phyloP scores from a whole-genome alignment of 1,284 basidiomycete species.

The Termitomyces sp. region DNA sequence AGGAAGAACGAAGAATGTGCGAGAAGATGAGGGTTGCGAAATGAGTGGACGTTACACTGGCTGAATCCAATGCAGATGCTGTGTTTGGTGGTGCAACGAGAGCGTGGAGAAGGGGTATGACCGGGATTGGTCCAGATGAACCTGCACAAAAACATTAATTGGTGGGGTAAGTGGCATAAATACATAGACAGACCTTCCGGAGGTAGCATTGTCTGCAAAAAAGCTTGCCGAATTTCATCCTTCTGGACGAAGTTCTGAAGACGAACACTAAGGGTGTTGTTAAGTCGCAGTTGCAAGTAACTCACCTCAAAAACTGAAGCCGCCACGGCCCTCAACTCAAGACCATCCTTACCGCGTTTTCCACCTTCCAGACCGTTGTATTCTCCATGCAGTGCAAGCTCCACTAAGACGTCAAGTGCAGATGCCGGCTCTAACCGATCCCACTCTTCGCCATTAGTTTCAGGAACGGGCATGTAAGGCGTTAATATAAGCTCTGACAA shows the following conservation, averaged over 20 bases:
- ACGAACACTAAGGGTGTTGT: not conserved
- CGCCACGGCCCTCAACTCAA: constrained; percentile 64
- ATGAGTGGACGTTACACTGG: constrained; percentile 56
- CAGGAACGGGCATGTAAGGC: constrained; percentile 78
- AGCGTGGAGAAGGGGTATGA: constrained; percentile 64
- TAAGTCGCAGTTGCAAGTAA: not conserved
- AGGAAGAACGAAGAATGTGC: constrained; percentile 60
- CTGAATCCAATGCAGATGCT: constrained; percentile 43
- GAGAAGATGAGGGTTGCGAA: constrained; percentile 67
- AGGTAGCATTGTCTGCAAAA: constrained; percentile 65
- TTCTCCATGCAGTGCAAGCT: constrained; percentile 72
- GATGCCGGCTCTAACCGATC: constrained; percentile 71
- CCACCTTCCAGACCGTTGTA: constrained; percentile 62
- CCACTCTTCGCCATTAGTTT: constrained; percentile 85
- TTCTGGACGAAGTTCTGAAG: constrained; percentile 67
- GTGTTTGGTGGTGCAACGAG: constrained; percentile 50
- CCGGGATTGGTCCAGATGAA: constrained; percentile 34
- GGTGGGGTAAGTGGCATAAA: constrained; percentile 1
- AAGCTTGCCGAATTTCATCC: constrained; percentile 61
- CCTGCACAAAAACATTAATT: constrained; percentile 24
- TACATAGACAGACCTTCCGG: constrained; percentile 35
- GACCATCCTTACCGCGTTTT: constrained; percentile 50
- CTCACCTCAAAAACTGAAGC: constrained; percentile 67
- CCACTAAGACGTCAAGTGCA: constrained; percentile 72
- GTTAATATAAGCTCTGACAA: constrained; percentile 61